Evolutionary conservation across 2,329 filamentous ascomycete species (phyloP).

Genomic region (Claviceps humidiphila): DNA sequence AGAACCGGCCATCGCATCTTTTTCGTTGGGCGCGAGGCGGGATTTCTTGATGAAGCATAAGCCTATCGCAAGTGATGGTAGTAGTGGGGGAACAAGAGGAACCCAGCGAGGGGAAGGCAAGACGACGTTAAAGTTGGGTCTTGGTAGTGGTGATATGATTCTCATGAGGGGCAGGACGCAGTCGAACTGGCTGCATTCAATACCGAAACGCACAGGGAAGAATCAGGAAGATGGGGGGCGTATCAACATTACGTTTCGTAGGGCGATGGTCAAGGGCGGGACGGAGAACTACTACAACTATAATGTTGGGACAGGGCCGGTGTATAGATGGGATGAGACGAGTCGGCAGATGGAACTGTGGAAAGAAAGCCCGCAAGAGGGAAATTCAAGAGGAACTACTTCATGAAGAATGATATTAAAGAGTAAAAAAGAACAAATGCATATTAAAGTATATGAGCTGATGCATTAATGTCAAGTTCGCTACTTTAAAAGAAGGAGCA

Average conservation of each 20-base stretch:
- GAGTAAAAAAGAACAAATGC: neutral
- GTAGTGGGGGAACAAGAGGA: slow-evolving; percentile 11
- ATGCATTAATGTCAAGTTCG: neutral
- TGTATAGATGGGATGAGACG: slow-evolving; percentile 53
- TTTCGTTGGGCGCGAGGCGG: slow-evolving; percentile 56
- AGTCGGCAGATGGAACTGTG: slow-evolving; percentile 35
- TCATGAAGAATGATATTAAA: neutral
- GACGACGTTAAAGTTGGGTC: slow-evolving; percentile 33
- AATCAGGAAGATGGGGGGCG: slow-evolving; percentile 48
- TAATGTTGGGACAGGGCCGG: slow-evolving; percentile 58
- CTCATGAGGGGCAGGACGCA: slow-evolving; percentile 69
- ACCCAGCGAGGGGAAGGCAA: slow-evolving; percentile 16
- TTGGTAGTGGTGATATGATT: slow-evolving; percentile 64
- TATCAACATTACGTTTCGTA: slow-evolving; percentile 68
- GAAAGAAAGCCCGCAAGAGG: slow-evolving; percentile 12
- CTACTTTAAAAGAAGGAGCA: neutral
- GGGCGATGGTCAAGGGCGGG: slow-evolving; percentile 55
- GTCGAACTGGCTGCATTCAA: slow-evolving; percentile 61
- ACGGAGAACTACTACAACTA: slow-evolving; percentile 79
- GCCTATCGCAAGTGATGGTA: slow-evolving; percentile 24
- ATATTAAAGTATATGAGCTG: neutral
- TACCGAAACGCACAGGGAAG: slow-evolving; percentile 59
- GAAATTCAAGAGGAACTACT: neutral
- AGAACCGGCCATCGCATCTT: slow-evolving; percentile 59
- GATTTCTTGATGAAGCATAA: slow-evolving; percentile 77